phyloP scores from a whole-genome alignment of 345 rosid genomes.

The Pugionium dolabratum region DNA sequence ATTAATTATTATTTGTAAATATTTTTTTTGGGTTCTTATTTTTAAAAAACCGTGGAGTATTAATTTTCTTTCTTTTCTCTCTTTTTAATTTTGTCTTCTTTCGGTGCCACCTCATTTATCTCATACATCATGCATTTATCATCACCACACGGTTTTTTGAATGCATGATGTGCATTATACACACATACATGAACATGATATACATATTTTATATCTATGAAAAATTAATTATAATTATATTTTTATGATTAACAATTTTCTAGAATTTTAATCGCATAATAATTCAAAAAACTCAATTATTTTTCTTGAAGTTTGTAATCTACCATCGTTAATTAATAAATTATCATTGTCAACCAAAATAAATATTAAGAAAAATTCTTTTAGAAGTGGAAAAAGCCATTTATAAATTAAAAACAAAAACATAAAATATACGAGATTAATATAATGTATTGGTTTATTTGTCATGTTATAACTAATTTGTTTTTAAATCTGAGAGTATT shows the following conservation, averaged over 20 bases:
- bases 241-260: too few species aligned
- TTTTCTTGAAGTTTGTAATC: too few species aligned
- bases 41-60: too few species aligned
- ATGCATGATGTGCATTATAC: slow-evolving; percentile 12
- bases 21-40: too few species aligned
- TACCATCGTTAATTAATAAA: too few species aligned
- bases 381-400: too few species aligned
- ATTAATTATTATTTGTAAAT: too few species aligned
- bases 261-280: too few species aligned
- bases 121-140: slow-evolving; percentile 40
- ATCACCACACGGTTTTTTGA: slow-evolving; percentile 37
- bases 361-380: too few species aligned
- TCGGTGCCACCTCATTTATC: slow-evolving; percentile 41
- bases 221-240: too few species aligned
- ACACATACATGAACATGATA: slow-evolving; percentile 12
- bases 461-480: neutral
- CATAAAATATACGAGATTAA: neutral
- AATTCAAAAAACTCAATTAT: too few species aligned
- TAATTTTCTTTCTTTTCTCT: neutral
- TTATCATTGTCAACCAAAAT: too few species aligned
- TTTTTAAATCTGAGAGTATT: neutral
- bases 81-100: slow-evolving; percentile 38
- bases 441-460: neutral
- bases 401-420: neutral
- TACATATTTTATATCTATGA: neutral